Conservation (phyloP, 1,139 yeast genomes). For the Wickerhamomyces sp. region DNA sequence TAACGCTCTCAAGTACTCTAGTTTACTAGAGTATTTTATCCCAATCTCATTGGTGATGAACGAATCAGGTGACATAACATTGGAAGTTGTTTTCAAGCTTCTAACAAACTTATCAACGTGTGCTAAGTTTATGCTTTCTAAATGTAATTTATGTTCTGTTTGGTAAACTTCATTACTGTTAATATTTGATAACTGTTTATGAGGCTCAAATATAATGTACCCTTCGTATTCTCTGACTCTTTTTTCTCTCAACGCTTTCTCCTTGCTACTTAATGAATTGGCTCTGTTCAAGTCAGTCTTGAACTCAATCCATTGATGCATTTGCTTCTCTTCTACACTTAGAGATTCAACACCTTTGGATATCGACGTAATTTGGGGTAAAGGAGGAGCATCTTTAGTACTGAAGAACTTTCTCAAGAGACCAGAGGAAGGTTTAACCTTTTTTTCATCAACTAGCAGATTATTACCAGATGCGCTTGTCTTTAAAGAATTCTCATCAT, state of each 20-base stretch:
- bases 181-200: slow-evolving; percentile 27
- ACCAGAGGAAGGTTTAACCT: slow-evolving; percentile 13
- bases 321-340: slow-evolving; percentile 16
- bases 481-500: slow-evolving; percentile 11
- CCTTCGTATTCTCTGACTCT: slow-evolving; percentile 60
- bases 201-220: slow-evolving; percentile 28
- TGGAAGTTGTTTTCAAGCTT: slow-evolving; percentile 20
- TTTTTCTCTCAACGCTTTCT: slow-evolving; percentile 64
- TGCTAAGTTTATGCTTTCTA: slow-evolving; percentile 27
- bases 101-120: slow-evolving; percentile 28
- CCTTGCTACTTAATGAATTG: slow-evolving; percentile 65
- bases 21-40: slow-evolving; percentile 36
- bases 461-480: slow-evolving; percentile 23
- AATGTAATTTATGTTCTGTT: slow-evolving; percentile 26
- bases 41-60: slow-evolving; percentile 44
- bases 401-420: slow-evolving; percentile 16
- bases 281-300: slow-evolving; percentile 69
- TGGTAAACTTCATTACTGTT: slow-evolving; percentile 38
- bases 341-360: slow-evolving; percentile 5
- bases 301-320: slow-evolving; percentile 42
- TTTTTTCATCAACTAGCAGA: slow-evolving; percentile 20
- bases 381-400: slow-evolving; percentile 23
- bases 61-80: slow-evolving; percentile 38
- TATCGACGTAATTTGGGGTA: slow-evolving; percentile 22
- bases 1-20: slow-evolving; percentile 59